These are phyloP conservation scores for Echium plantagineum DNA, from an alignment of 257 asterid genomes.

Conservation along the genomic window DNA sequence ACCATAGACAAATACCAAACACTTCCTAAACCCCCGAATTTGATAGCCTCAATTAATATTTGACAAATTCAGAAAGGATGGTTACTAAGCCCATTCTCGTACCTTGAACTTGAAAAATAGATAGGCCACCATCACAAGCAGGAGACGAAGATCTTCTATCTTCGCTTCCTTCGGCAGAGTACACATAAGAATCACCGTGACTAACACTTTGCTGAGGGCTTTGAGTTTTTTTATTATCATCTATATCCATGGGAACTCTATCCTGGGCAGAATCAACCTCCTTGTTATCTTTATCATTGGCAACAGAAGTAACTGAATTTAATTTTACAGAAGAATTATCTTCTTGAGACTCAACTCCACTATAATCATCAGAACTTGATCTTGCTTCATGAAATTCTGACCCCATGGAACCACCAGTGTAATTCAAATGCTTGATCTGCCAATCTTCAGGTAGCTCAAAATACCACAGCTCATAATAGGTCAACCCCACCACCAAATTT, in stretches of 20 bases:
- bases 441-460: constrained; percentile 44
- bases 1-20: neutral
- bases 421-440: constrained; percentile 33
- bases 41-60: neutral
- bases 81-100: constrained; percentile 29
- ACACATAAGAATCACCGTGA: constrained; percentile 17
- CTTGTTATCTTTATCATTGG: constrained; percentile 35
- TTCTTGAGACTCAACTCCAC: constrained; percentile 29
- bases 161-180: constrained; percentile 31
- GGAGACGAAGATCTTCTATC: constrained; percentile 20
- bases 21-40: neutral
- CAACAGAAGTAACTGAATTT: constrained; percentile 54
- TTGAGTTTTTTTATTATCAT: constrained; percentile 26
- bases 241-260: constrained; percentile 21
- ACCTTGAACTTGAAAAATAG: constrained; percentile 63
- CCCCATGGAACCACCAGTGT: constrained; percentile 19
- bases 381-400: constrained; percentile 27
- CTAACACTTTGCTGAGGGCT: constrained; percentile 18
- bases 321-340: constrained; percentile 18
- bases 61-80: constrained; percentile 1
- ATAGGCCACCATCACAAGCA: constrained; percentile 27
- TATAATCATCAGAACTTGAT: constrained; percentile 28
- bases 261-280: constrained; percentile 14
- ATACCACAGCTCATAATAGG: constrained; percentile 66
- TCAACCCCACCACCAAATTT: constrained; percentile 68